Evolutionary conservation across 805 yeast genomes (phyloP).

Genomic region (Metschnikowia lochheadii): DNA sequence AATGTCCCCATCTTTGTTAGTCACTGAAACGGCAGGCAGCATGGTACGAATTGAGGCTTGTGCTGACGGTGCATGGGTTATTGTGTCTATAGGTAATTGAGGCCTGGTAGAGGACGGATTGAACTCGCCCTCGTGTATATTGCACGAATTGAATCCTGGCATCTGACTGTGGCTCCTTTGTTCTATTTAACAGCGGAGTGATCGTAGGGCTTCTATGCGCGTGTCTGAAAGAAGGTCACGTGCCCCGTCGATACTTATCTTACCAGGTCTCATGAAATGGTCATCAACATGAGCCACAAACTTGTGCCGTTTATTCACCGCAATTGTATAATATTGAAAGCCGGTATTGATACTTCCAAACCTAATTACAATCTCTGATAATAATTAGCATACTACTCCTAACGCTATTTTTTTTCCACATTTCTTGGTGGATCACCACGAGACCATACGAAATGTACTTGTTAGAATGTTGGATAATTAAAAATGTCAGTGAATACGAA

Average conservation of each 20-base stretch:
- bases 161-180: not conserved
- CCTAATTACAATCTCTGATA: no score
- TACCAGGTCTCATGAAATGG: not conserved
- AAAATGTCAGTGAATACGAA: no score
- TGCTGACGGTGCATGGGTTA: slow-evolving; percentile 15
- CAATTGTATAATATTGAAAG: no score
- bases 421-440: no score
- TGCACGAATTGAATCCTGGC: slow-evolving; percentile 16
- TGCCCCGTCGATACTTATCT: not conserved
- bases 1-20: not conserved
- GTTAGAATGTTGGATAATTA: no score
- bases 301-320: not conserved
- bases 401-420: no score
- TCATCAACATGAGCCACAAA: not conserved
- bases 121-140: slow-evolving; percentile 35
- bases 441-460: no score
- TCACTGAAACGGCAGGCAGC: slow-evolving; percentile 17
- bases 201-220: not conserved
- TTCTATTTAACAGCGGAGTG: not conserved
- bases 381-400: no score
- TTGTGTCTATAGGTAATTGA: slow-evolving; percentile 26
- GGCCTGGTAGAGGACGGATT: slow-evolving; percentile 24
- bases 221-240: not conserved
- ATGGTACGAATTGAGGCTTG: slow-evolving; percentile 23
- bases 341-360: no score